A percentile compares a stretch with the other conserved stretches of the same genome.
phyloP scores from a whole-genome alignment of 2,329 filamentous ascomycete genomes.

The Trichophaea hybrida region DNA sequence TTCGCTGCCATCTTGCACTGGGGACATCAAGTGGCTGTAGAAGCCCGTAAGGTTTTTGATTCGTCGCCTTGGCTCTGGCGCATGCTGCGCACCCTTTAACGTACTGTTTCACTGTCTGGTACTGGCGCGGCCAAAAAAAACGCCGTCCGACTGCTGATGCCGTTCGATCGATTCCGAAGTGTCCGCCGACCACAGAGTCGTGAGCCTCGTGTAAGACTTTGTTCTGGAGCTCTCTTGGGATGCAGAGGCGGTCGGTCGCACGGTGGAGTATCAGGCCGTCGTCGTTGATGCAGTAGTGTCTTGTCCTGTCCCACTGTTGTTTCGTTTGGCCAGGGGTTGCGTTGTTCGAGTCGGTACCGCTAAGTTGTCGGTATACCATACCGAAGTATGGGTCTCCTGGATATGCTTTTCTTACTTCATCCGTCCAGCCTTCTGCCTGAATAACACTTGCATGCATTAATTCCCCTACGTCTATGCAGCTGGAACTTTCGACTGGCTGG shows the following conservation, averaged over 20 bases:
- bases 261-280: not conserved
- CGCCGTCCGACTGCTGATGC: too few species aligned
- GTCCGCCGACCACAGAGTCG: conserved; percentile 1
- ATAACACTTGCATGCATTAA: too few species aligned
- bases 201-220: not conserved
- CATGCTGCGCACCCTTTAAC: not conserved
- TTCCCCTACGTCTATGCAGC: too few species aligned
- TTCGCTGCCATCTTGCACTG: conserved; percentile 1
- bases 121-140: conserved; percentile 6
- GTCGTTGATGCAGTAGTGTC: not conserved
- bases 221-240: not conserved
- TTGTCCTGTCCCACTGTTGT: too few species aligned
- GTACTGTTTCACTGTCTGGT: not conserved
- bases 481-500: too few species aligned
- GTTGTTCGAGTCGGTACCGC: too few species aligned
- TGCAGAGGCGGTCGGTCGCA: not conserved
- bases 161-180: conserved; percentile 6
- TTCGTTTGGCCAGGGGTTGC: too few species aligned
- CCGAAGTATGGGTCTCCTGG: too few species aligned
- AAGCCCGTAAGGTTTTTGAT: conserved; percentile 2
- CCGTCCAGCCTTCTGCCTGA: too few species aligned
- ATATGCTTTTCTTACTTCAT: too few species aligned
- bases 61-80: not conserved
- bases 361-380: too few species aligned
- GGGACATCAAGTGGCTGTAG: not conserved